Conservation (phyloP, 2,329 filamentous ascomycete species). For the Colletotrichum sublineola region DNA sequence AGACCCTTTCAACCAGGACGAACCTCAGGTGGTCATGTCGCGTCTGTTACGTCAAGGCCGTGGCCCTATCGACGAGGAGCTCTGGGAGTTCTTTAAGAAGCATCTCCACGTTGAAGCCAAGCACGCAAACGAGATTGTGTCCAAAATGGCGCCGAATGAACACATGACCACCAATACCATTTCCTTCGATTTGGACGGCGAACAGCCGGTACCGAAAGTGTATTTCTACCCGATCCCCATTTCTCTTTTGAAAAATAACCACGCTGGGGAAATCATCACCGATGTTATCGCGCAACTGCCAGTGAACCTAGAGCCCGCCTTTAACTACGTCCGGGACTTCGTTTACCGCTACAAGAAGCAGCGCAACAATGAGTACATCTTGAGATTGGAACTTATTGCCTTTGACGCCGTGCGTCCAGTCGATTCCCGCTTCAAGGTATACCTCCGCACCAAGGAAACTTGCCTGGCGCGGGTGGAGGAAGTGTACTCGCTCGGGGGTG, state of each 20-base stretch:
- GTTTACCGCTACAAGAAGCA: slow-evolving; percentile 26
- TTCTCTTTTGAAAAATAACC: slow-evolving; percentile 34
- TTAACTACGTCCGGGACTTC: slow-evolving; percentile 36
- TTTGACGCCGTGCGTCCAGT: slow-evolving; percentile 49
- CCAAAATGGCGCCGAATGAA: slow-evolving; percentile 31
- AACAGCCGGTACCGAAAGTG: slow-evolving; percentile 42
- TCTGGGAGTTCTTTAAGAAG: slow-evolving; percentile 46
- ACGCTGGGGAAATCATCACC: slow-evolving; percentile 30
- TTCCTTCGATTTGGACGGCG: slow-evolving; percentile 46
- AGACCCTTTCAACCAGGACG: slow-evolving; percentile 46
- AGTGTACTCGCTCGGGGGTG: slow-evolving; percentile 45
- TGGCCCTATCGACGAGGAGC: slow-evolving; percentile 17
- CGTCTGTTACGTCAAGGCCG: slow-evolving; percentile 29
- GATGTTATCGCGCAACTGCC: slow-evolving; percentile 23
- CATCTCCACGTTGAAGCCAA: slow-evolving; percentile 36
- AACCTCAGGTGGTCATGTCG: slow-evolving; percentile 41
- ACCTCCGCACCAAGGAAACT: slow-evolving; percentile 50
- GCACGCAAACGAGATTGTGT: slow-evolving; percentile 10
- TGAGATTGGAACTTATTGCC: slow-evolving; percentile 48
- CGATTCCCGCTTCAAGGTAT: slow-evolving; percentile 54
- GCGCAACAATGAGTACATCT: slow-evolving; percentile 22
- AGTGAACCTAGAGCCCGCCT: slow-evolving; percentile 40
- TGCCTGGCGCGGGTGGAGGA: slow-evolving; percentile 48
- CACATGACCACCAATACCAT: slow-evolving; percentile 39
- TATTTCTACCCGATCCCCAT: slow-evolving; percentile 47